Base-by-base conservation (phyloP, 1,284 basidiomycete genomes). In the Leucoagaricus sp. region DNA sequence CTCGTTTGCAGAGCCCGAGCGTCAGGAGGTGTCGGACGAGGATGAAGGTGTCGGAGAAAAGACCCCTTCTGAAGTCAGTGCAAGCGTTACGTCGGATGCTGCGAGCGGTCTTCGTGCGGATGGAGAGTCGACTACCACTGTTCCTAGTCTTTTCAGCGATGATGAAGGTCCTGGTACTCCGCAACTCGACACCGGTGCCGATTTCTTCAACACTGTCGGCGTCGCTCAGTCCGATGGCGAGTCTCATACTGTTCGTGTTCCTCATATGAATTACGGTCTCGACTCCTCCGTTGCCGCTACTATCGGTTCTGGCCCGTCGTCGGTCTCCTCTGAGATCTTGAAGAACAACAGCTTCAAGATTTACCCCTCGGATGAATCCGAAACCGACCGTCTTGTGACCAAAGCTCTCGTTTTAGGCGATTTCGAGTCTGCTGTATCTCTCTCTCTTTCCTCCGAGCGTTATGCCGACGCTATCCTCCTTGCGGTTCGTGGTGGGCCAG, bases 381-480 rank as follows among this genome's bases (percentile, higher is more conserved):
- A 97, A 60, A 87, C 87, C 0, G 96, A 98, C 68, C 81, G 86
- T 28, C 80, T 98, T 26, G 84, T 99, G 63, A 98, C 96, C 1
- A 93, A 94, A 65, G 93, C 96, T 1, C 80, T 98, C 29, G 93
- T 99, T 1, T 80, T 98, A 8, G 96, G 96, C 34, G 96, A 99
- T 73, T 98, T 98, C 64, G 84, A 88, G 63, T 92, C 88, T 19
- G 96, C 96, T 1, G 96, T 99, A 15, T 88, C 93, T 9, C 79
- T 99, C 6, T 97, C 95, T 70, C 80, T 99, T 13, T 92, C 93
- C 0, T 84, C 89, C 0, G 93, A 96, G 58, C 86, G 95, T 40
- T 98, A 87, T 66, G 96, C 96, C 4, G 96, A 99, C 66, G 96
- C 97, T 0, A 91, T 98, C 55, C 81, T 99, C 9, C 84, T 98